Base-by-base conservation (phyloP, 1,139 yeast genomes). In the Yamadazyma pseudoaaseri region DNA sequence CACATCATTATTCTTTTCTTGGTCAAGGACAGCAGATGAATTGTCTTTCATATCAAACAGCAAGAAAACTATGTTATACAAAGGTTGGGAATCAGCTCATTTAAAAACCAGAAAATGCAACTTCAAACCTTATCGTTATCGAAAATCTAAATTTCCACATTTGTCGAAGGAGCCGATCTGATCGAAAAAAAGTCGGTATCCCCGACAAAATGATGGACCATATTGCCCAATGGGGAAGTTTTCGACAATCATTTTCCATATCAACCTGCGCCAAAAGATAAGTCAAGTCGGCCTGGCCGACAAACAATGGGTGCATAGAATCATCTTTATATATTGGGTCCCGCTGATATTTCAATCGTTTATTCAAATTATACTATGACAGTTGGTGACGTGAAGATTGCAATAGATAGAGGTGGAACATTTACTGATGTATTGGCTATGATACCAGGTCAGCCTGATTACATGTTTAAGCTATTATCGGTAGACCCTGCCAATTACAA, bases 401-500 rank as follows among this genome's bases (percentile, higher is more conserved):
- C 65, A 21, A 51, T 60, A 24, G 83, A 79, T 49, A 62, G 89
- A 52, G 90, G 92, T 43, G 96, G 97, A 35, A 89, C 96, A 0
- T 87, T 87, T 62, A 86, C 96, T 5, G 96, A 87, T 53, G 76
- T 89, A 55, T 67, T 74, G 20, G 79, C 82, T 5, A 70, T 81
- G 38, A 63, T 64, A 31, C 70, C 72, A 0, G 58, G 56, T 10
- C 61, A 60, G 27, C 48, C 49, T 3, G 74, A 70, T 42, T 52
- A 51, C 31, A 68, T 63, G 1, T 68, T 76, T 48, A 89, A 89
- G 57, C 62, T 89, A 26, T 66, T 90, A 18, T 86, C 96, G 1
- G 96, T 84, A 6, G 96, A 90, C 52, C 95, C 96, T 0, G 65
- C 72, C 28, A 89, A 89, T 60, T 89, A 90, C 54, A 62, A 69